phyloP scores from a whole-genome alignment of 2,329 filamentous ascomycete genomes.

The Xylaria sp. region DNA sequence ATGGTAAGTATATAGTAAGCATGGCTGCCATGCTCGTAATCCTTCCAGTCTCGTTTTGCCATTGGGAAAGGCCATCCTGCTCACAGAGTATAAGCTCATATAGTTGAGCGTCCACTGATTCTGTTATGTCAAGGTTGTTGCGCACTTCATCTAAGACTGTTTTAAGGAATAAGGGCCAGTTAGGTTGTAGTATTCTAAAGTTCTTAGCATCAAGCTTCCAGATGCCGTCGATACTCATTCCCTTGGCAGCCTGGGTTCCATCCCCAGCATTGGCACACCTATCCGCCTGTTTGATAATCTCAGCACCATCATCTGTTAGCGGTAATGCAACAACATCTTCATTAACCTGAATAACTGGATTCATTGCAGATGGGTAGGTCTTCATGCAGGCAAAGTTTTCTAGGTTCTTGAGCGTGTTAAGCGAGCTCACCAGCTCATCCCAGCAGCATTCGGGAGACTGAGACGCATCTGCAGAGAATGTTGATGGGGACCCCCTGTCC shows the following conservation, averaged over 20 bases:
- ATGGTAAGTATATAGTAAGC: constrained; percentile 9
- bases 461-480: no score
- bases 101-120: not conserved
- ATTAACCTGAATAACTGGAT: not conserved
- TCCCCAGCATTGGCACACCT: not conserved
- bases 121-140: not conserved
- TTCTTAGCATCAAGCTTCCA: not conserved
- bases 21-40: not conserved
- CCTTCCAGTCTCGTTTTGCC: not conserved
- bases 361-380: not conserved
- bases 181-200: not conserved
- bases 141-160: not conserved
- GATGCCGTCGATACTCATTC: no score
- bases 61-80: not conserved
- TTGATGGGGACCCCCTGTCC: no score
- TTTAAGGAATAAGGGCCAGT: constrained; percentile 1
- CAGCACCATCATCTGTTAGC: not conserved
- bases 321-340: not conserved
- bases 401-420: not conserved
- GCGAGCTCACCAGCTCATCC: constrained; percentile 5
- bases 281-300: not conserved
- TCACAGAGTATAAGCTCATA: not conserved
- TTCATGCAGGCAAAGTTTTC: not conserved
- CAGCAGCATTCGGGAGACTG: not conserved
- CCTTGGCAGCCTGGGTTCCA: not conserved